phyloP scores from a whole-genome alignment of 768 basidiomycete species.

The Lactarius psammicola region DNA sequence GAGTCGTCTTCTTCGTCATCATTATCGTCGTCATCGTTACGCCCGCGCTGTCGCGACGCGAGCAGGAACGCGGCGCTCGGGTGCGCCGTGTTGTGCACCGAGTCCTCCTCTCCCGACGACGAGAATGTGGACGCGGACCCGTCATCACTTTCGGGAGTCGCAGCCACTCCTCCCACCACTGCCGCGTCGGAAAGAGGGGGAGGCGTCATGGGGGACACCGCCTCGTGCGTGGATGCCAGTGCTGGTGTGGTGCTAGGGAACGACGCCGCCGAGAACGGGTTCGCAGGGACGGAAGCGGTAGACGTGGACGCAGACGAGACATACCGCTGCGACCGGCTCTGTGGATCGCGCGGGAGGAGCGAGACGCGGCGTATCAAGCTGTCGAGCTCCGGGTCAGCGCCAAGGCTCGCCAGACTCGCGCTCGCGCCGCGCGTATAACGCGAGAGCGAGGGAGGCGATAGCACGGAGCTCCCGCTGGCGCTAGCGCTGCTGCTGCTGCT shows the following conservation, averaged over 20 bases:
- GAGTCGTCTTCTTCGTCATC: conserved; percentile 33
- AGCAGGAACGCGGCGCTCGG: conserved; percentile 73
- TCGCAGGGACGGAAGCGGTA: too few relatives aligned
- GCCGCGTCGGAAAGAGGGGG: conserved; percentile 34
- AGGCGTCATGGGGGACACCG: conserved; percentile 31
- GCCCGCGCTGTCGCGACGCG: conserved; percentile 41
- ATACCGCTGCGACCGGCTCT: too few relatives aligned
- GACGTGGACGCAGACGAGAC: too few relatives aligned
- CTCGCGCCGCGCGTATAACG: conserved; percentile 53
- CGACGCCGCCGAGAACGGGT: too few relatives aligned
- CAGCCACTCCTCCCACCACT: background rate
- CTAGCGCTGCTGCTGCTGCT: too few relatives aligned
- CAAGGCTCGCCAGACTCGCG: conserved; percentile 26
- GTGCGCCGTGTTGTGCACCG: conserved; percentile 55
- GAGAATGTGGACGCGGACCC: conserved; percentile 51
- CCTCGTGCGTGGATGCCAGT: conserved; percentile 34
- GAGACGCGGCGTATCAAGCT: conserved; percentile 68
- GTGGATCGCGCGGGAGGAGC: too few relatives aligned
- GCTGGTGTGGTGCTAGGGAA: too few relatives aligned
- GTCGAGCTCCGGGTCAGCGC: conserved; percentile 58
- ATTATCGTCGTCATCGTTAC: conserved; percentile 18
- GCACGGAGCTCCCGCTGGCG: conserved; percentile 46
- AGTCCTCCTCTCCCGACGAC: conserved; percentile 51
- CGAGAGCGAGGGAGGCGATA: conserved; percentile 69
- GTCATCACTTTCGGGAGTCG: conserved; percentile 31